These are phyloP conservation scores for Vachellia collinsii DNA, from an alignment of 306 rosid genomes.

Conservation along the genomic window DNA sequence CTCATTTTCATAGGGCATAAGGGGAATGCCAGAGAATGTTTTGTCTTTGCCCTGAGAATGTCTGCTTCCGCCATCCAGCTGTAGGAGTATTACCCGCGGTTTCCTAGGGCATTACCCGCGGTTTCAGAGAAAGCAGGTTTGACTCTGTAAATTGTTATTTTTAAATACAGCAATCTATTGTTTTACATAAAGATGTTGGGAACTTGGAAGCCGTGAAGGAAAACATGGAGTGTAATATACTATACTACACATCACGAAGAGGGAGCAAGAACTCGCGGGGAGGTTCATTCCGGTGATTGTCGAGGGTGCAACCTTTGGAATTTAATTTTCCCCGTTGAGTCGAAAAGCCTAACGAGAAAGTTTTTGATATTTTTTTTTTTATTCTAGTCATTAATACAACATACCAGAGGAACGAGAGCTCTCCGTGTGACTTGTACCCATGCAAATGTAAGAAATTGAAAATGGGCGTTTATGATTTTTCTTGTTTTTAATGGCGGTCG, in stretches of 20 bases:
- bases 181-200: constrained; percentile 32
- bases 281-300: constrained; percentile 20
- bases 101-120: constrained; percentile 21
- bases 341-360: constrained; percentile 4
- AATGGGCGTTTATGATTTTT: no score
- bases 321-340: constrained; percentile 31
- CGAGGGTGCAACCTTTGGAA: constrained; percentile 27
- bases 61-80: constrained; percentile 44
- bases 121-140: constrained; percentile 40
- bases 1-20: constrained; percentile 60
- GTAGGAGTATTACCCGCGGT: constrained; percentile 32
- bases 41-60: constrained; percentile 35
- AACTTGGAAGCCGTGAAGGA: constrained; percentile 50
- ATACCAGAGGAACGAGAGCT: constrained; percentile 29
- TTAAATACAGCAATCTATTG: constrained; percentile 22
- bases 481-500: no score
- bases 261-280: constrained; percentile 17
- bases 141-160: constrained; percentile 46
- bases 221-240: constrained; percentile 32
- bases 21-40: constrained; percentile 32
- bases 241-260: neutral
- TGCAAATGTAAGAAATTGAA: constrained; percentile 3
- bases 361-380: constrained; percentile 19
- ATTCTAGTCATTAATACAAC: no score
- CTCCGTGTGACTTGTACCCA: constrained; percentile 13